Evolutionary conservation across 805 yeast species (phyloP).

Genomic region (Ogataea wickerhamii): DNA sequence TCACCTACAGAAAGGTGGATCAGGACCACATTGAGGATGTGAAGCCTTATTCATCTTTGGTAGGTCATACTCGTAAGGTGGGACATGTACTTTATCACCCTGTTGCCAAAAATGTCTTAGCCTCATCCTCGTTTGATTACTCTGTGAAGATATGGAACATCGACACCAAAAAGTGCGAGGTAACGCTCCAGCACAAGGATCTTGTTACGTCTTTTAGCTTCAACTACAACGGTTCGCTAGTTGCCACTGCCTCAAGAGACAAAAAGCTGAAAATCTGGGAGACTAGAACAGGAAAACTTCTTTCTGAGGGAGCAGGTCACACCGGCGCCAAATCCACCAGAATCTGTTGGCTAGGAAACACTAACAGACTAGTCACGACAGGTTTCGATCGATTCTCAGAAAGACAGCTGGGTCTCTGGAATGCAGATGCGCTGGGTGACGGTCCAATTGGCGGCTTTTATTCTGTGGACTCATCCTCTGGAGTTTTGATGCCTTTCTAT

Average conservation of each 20-base stretch:
- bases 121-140: conserved; percentile 87
- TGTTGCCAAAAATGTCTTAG: conserved; percentile 77
- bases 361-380: conserved; percentile 83
- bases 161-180: conserved; percentile 63
- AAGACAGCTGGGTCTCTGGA: conserved; percentile 95
- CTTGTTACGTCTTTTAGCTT: conserved; percentile 90
- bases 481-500: conserved; percentile 87
- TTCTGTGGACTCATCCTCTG: conserved; percentile 85
- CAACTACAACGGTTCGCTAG: conserved; percentile 80
- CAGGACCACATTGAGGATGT: conserved; percentile 59
- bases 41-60: conserved; percentile 61
- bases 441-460: conserved; percentile 92
- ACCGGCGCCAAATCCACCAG: conserved; percentile 89
- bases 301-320: conserved; percentile 87
- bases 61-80: conserved; percentile 91
- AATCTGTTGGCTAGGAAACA: conserved; percentile 85
- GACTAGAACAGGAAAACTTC: conserved; percentile 64
- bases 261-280: conserved; percentile 91
- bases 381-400: conserved; percentile 92
- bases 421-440: conserved; percentile 60
- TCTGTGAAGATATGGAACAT: conserved; percentile 90
- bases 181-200: conserved; percentile 82
- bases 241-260: conserved; percentile 91
- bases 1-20: conserved; percentile 58
- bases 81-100: conserved; percentile 93